A percentile compares a stretch with the other conserved stretches of the same genome.
These are phyloP conservation scores for Talinum fruticosum DNA, from an alignment of 148 eudicot species.

Conservation along the genomic window DNA sequence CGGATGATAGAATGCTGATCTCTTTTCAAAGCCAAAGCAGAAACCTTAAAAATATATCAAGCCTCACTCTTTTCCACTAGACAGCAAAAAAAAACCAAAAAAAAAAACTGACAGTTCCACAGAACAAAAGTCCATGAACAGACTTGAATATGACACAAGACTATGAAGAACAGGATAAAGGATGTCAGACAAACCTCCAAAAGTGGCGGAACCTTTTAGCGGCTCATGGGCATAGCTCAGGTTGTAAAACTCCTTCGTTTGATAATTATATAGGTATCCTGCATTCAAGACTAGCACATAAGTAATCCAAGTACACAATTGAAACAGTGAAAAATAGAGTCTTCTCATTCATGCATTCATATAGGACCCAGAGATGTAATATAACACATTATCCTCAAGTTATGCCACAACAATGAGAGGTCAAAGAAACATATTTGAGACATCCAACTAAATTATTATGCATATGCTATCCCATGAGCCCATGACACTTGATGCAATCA, in stretches of 20 bases:
- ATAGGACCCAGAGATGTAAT: background rate
- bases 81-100: background rate
- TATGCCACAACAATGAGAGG: background rate
- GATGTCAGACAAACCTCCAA: conserved; percentile 66
- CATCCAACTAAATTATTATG: background rate
- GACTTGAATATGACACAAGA: conserved; percentile 4
- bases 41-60: background rate
- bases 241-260: conserved; percentile 91
- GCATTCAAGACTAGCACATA: conserved; percentile 26
- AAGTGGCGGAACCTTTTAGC: conserved; percentile 68
- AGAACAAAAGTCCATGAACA: background rate
- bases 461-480: background rate
- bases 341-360: background rate
- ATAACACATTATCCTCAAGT: background rate
- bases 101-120: background rate
- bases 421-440: background rate
- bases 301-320: background rate
- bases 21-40: background rate
- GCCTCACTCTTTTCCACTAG: background rate
- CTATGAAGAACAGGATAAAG: conserved; percentile 1
- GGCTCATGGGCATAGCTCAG: conserved; percentile 87
- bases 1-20: background rate
- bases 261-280: conserved; percentile 93
- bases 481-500: background rate
- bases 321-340: background rate